Evolutionary conservation across 805 yeast species (phyloP).

Genomic region (Wickerhamomyces sydowiorum): DNA sequence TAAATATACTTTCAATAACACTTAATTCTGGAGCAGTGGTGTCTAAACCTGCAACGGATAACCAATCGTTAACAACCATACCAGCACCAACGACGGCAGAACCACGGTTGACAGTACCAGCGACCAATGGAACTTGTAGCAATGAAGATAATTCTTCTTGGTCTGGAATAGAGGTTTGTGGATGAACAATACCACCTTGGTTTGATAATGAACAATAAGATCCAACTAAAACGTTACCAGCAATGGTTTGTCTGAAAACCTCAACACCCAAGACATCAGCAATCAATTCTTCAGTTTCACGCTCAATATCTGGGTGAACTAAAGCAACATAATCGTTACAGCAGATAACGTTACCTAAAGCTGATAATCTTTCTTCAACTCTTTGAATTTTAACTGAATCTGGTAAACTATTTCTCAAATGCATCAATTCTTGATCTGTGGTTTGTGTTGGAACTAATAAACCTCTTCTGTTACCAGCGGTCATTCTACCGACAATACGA

Average conservation of each 20-base stretch:
- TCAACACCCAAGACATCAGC: conserved; percentile 98
- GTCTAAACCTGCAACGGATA: conserved; percentile 94
- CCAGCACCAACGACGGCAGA: conserved; percentile 98
- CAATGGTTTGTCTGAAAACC: conserved; percentile 98
- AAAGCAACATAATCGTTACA: conserved; percentile 98
- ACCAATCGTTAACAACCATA: conserved; percentile 97
- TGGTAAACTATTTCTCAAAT: conserved; percentile 92
- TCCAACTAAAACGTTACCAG: conserved; percentile 96
- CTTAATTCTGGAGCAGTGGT: conserved; percentile 98
- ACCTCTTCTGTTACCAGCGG: conserved; percentile 98
- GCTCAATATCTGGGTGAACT: conserved; percentile 98
- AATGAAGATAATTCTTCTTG: conserved; percentile 96
- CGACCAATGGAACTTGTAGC: conserved; percentile 95
- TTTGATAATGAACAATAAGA: conserved; percentile 91
- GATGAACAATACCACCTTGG: conserved; percentile 98
- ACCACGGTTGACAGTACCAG: conserved; percentile 98
- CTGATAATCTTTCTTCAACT: conserved; percentile 95
- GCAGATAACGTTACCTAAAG: conserved; percentile 96
- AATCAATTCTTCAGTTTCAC: conserved; percentile 97
- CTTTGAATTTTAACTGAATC: conserved; percentile 94
- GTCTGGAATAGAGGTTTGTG: conserved; percentile 94
- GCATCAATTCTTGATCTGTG: conserved; percentile 97
- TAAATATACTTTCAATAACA: conserved; percentile 93
- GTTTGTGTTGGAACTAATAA: conserved; percentile 95
- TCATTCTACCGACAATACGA: conserved; percentile 95